A percentile compares a stretch with the other conserved stretches of the same genome.
Conservation (phyloP, 2,329 filamentous ascomycete species). For the Ceratocystis albifundus region DNA sequence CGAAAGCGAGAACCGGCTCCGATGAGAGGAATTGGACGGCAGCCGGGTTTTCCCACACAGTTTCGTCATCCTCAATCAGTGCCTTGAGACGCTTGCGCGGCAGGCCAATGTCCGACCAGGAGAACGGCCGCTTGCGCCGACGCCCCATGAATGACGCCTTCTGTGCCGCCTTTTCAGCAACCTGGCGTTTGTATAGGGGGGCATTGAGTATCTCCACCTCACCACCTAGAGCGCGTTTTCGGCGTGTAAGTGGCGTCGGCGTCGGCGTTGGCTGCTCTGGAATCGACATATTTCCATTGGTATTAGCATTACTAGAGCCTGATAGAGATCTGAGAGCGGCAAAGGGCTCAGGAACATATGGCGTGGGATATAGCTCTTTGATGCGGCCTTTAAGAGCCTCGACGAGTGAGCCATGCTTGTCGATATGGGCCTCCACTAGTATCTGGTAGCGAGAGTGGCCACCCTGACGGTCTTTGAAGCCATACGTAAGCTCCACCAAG, state of each 20-base stretch:
- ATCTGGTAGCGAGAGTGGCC: constrained; percentile 37
- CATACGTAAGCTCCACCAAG: constrained; percentile 35
- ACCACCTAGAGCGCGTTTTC: constrained; percentile 27
- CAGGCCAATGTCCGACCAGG: constrained; percentile 20
- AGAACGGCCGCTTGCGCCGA: constrained; percentile 19
- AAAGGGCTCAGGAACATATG: constrained; percentile 29
- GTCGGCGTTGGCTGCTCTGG: constrained; percentile 5
- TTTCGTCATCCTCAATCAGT: constrained; percentile 22
- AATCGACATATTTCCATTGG: not conserved
- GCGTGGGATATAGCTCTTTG: constrained; percentile 36
- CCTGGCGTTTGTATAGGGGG: constrained; percentile 39
- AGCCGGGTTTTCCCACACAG: constrained; percentile 20
- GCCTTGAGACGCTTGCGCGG: constrained; percentile 18
- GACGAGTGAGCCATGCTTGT: constrained; percentile 35
- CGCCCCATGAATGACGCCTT: constrained; percentile 5
- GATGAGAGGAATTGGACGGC: constrained; percentile 19
- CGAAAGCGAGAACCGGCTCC: constrained; percentile 19
- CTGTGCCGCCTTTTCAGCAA: constrained; percentile 19
- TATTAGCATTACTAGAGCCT: constrained; percentile 9
- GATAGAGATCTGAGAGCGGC: not conserved
- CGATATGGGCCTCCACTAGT: constrained; percentile 34
- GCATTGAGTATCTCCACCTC: constrained; percentile 40
- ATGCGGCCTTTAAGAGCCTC: constrained; percentile 37
- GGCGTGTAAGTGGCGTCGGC: constrained; percentile 13
- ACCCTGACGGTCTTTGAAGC: constrained; percentile 34